A percentile compares a stretch with the other conserved stretches of the same genome.
Conservation (phyloP, 2,329 filamentous ascomycete species). For the Phoma herbarum region DNA sequence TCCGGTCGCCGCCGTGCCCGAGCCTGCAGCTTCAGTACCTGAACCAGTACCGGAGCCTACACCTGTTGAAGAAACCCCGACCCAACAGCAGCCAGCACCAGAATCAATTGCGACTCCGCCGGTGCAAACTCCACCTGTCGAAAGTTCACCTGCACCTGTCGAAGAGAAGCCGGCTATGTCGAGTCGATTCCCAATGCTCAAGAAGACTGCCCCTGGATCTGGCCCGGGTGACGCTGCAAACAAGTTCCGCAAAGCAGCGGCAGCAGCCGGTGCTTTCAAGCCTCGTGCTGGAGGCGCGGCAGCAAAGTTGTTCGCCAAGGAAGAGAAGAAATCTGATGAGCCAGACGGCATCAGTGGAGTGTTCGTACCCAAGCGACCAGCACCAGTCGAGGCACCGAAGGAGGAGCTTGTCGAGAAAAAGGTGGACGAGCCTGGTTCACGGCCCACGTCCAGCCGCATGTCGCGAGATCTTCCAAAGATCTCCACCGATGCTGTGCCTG, state of each 20-base stretch:
- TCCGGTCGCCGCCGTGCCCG: conserved; percentile 26
- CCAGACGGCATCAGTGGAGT: conserved; percentile 91
- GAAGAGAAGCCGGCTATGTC: conserved; percentile 60
- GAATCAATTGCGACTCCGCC: conserved; percentile 22
- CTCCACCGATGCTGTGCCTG: conserved; percentile 45
- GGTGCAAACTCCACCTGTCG: conserved; percentile 6
- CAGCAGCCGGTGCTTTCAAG: conserved; percentile 75
- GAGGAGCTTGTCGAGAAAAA: conserved; percentile 40
- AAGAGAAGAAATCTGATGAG: conserved; percentile 68
- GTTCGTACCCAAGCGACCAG: conserved; percentile 71
- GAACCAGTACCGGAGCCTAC: conserved; percentile 45
- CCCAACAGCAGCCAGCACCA: conserved; percentile 6
- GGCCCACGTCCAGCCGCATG: conserved; percentile 34
- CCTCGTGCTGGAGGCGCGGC: conserved; percentile 87
- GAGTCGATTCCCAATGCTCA: conserved; percentile 87
- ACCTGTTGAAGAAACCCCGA: conserved; percentile 50
- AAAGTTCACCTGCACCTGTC: conserved; percentile 4
- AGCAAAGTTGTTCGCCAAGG: conserved; percentile 72
- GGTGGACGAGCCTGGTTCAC: conserved; percentile 32
- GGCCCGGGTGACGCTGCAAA: conserved; percentile 77
- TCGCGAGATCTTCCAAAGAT: conserved; percentile 43
- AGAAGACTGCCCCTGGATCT: conserved; percentile 66
- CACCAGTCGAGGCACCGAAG: conserved; percentile 37
- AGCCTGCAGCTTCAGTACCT: conserved; percentile 23
- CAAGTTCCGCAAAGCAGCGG: conserved; percentile 81